phyloP scores from a whole-genome alignment of 2,329 filamentous ascomycete species.

The Penicillium sp. region DNA sequence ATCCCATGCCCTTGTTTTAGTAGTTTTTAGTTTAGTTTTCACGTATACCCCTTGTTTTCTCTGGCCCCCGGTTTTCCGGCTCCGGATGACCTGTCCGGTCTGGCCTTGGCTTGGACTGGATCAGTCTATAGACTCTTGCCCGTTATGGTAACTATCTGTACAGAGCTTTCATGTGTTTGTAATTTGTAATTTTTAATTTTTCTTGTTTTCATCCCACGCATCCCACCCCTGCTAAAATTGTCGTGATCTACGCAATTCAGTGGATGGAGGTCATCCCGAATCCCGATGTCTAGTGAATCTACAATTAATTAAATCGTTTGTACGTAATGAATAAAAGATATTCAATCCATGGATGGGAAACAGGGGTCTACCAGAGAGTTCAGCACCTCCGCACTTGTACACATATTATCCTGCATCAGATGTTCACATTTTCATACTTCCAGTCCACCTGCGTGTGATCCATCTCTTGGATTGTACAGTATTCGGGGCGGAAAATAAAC shows the following conservation, averaged over 20 bases:
- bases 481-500: constrained; percentile 9
- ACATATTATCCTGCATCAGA: background rate
- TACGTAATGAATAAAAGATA: background rate
- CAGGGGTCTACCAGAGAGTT: background rate
- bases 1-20: no score
- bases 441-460: background rate
- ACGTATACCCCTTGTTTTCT: background rate
- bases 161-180: background rate
- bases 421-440: background rate
- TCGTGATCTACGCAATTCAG: background rate
- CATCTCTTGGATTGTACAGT: background rate
- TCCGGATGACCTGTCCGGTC: background rate
- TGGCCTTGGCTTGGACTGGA: background rate
- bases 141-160: background rate
- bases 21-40: background rate
- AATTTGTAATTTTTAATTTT: background rate
- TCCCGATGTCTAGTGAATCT: no score
- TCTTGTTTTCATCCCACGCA: background rate
- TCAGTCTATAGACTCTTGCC: background rate
- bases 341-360: background rate
- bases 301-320: background rate
- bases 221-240: background rate
- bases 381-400: background rate
- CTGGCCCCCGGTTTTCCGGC: background rate
- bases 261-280: background rate